Conservation (phyloP, 169 alveolate genomes). For the Plasmodium gonderi region DNA sequence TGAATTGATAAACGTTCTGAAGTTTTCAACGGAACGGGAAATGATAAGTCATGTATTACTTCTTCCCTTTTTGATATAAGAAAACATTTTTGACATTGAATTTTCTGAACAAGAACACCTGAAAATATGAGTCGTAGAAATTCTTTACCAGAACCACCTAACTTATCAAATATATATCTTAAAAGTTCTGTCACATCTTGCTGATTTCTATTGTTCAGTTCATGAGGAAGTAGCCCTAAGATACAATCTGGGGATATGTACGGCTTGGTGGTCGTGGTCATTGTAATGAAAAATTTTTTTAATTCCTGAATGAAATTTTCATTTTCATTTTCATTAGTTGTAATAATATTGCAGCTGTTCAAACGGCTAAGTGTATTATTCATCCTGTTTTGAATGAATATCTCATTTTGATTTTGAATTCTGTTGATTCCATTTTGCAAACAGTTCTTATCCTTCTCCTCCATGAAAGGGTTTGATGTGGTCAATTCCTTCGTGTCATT, state of each 20-base stretch:
- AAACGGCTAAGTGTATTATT: background rate
- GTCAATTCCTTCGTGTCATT: background rate
- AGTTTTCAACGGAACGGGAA: constrained; percentile 75
- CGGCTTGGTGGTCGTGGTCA: constrained; percentile 76
- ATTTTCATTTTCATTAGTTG: background rate
- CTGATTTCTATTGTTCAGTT: constrained; percentile 78
- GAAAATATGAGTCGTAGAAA: constrained; percentile 84
- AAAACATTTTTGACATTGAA: constrained; percentile 82
- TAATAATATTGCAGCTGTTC: background rate
- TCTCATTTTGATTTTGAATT: too few relatives aligned
- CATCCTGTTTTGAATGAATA: constrained; percentile 17
- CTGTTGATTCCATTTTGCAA: background rate
- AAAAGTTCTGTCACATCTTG: constrained; percentile 87
- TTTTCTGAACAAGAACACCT: constrained; percentile 83
- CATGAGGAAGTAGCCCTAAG: constrained; percentile 78
- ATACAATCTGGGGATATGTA: constrained; percentile 72
- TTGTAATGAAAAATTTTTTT: constrained; percentile 70
- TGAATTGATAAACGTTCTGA: constrained; percentile 76
- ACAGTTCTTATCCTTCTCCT: background rate
- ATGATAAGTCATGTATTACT: constrained; percentile 79
- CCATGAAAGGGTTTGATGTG: background rate
- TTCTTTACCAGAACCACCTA: constrained; percentile 79
- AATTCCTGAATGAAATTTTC: constrained; percentile 30
- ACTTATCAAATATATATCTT: constrained; percentile 76
- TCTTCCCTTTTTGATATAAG: constrained; percentile 80